A percentile compares a stretch with the other conserved stretches of the same genome.
phyloP scores from a whole-genome alignment of 1,139 yeast genomes.

The Saccharomyces hybrid region DNA sequence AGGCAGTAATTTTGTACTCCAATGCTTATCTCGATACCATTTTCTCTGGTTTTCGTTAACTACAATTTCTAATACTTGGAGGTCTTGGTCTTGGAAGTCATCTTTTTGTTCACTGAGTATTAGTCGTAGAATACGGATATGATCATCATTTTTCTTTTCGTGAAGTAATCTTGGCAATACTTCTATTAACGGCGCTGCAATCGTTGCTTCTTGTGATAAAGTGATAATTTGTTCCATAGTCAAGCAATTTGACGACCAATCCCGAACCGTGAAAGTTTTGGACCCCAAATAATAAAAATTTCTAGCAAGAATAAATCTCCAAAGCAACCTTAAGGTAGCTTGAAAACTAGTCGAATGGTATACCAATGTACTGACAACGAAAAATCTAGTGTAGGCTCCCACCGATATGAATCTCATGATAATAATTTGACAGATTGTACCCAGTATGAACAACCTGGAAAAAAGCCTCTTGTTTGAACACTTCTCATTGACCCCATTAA shows the following conservation, averaged over 20 bases:
- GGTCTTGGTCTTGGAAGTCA: neutral
- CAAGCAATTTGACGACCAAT: neutral
- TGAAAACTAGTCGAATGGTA: constrained; percentile 29
- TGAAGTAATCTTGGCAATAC: neutral
- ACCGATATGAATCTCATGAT: constrained; percentile 12
- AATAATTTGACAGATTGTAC: constrained; percentile 14
- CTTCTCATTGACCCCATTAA: neutral
- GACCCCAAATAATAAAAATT: constrained; percentile 11
- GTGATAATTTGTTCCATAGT: neutral
- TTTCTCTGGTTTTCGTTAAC: constrained; percentile 26
- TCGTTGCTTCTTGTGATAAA: constrained; percentile 3
- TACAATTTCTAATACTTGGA: constrained; percentile 13
- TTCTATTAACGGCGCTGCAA: neutral
- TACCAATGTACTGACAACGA: constrained; percentile 7
- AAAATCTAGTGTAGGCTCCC: constrained; percentile 8
- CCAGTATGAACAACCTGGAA: neutral
- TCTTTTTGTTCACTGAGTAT: neutral
- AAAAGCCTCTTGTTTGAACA: neutral
- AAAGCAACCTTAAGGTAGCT: constrained; percentile 21
- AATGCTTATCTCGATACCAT: constrained; percentile 20
- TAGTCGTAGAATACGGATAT: neutral
- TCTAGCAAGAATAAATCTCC: constrained; percentile 25
- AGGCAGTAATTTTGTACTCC: constrained; percentile 22
- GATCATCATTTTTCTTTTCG: neutral
- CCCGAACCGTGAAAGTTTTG: constrained; percentile 6